Evolutionary conservation across 306 rosid genomes (phyloP), one percentile per base, ranked within the genome.

Genomic region (Acacia acuminata): DNA sequence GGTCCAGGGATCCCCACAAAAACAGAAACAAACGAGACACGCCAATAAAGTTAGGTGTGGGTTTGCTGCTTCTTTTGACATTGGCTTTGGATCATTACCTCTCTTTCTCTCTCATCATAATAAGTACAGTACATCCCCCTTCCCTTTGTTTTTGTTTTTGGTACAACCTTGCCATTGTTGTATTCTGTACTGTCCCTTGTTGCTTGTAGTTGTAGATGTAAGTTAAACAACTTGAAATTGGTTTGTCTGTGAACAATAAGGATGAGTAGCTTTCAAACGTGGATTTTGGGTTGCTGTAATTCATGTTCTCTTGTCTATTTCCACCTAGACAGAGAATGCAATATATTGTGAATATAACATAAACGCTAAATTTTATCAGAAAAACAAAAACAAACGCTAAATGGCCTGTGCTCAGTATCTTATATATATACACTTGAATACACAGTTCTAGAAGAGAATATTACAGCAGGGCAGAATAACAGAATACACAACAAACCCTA

Each of bases 11-110:
- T 11, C 34, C 45, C n/a, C 68, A 20, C 68, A 40, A 15, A 8
- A 24, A n/a, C 22, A 32, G 50, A 9, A 16, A 70, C 13, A 73
- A n/a, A 42, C 38, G 16, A 10, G 45, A 32, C 87, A 75, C 55
- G 85, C 79, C 87, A 47, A 63, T 47, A 34, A 81, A 78, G 81
- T 76, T 78, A 5, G 84, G 25, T 73, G 84, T 55, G 51, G 17
- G 40, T 38, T 78, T 44, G 79, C 77, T 63, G 81, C 70, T 32
- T 36, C 55, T 56, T 77, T 64, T 64, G 43, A 56, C 79, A 20
- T 16, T 77, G 32, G 53, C 14, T 48, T 48, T 7, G 27, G 16
- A 19, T 76, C 22, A 25, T 25, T 11, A 13, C 27, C 42, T 10
- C 19, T 3, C 5, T 48, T 14, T 19, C 42, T 12, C 43, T 73